Percentiles rank a stretch among this genome's conserved stretches.
These are phyloP conservation scores for Suhomyces prunicola DNA, from an alignment of 805 yeast genomes.

Conservation along the genomic window DNA sequence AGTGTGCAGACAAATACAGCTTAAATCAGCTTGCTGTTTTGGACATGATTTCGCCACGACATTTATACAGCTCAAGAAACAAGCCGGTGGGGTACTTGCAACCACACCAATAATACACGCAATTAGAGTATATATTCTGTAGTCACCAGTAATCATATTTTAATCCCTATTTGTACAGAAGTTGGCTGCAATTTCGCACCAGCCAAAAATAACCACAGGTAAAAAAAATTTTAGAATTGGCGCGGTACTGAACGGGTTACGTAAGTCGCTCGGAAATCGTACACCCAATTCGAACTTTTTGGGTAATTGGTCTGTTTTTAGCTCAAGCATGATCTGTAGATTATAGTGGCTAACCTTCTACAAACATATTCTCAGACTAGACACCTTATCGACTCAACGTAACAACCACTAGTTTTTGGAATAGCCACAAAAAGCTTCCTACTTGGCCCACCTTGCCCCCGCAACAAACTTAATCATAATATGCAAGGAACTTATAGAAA, in stretches of 20 bases:
- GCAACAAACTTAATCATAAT: neutral
- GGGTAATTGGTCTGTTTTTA: neutral
- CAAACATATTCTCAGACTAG: neutral
- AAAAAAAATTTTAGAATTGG: neutral
- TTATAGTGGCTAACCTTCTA: neutral
- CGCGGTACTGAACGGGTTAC: neutral
- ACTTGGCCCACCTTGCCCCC: neutral
- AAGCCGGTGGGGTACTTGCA: conserved; percentile 49
- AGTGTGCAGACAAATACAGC: conserved; percentile 38
- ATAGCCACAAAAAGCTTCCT: neutral
- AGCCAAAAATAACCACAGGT: neutral
- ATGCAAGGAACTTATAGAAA: conserved; percentile 45
- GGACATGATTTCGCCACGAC: conserved; percentile 35
- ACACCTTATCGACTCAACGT: neutral
- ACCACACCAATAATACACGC: neutral
- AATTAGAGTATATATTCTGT: neutral
- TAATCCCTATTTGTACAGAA: neutral
- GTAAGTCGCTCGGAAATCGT: neutral
- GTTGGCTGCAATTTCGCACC: neutral
- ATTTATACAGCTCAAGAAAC: conserved; percentile 43
- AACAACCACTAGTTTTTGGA: neutral
- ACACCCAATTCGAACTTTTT: neutral
- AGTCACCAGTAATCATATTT: neutral
- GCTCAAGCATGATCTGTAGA: neutral
- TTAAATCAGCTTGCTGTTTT: conserved; percentile 30